Conservation (phyloP, 305 asterid genomes). For the Solanum chacoense region DNA sequence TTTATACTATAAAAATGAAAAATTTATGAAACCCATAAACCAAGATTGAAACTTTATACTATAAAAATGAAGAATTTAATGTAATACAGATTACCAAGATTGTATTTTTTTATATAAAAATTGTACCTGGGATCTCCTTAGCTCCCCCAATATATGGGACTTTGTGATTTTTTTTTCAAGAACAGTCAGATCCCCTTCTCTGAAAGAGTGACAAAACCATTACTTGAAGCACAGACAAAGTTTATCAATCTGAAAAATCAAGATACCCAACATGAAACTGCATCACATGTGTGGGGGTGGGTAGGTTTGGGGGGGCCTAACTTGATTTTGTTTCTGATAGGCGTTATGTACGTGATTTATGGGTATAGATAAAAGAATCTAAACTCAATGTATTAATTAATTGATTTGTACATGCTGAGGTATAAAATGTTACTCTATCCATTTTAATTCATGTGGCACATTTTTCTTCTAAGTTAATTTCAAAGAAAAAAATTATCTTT, state of each 20-base stretch:
- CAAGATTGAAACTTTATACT: conserved; percentile 14
- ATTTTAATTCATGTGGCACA: no score
- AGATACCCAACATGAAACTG: conserved; percentile 8
- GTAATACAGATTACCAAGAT: conserved; percentile 6
- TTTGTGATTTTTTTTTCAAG: background rate
- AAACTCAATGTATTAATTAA: background rate
- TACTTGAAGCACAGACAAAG: background rate
- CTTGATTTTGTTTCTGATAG: background rate
- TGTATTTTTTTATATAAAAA: background rate
- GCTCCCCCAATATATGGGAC: background rate
- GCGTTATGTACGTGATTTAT: background rate
- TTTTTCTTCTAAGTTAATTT: no score
- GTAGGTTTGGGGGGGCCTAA: no score
- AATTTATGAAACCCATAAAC: background rate
- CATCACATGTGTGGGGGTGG: background rate
- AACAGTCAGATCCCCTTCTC: conserved; percentile 12
- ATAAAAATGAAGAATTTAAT: background rate
- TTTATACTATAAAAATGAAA: background rate
- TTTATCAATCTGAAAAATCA: conserved; percentile 1
- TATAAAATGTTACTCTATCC: background rate
- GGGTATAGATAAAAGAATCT: background rate
- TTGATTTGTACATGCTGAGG: background rate
- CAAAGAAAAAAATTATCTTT: accelerated
- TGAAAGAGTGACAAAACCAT: conserved; percentile 1
- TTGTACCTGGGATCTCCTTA: conserved; percentile 7